phyloP scores from a whole-genome alignment of 495 filamentous ascomycete species.

The Evernia prunastri region DNA sequence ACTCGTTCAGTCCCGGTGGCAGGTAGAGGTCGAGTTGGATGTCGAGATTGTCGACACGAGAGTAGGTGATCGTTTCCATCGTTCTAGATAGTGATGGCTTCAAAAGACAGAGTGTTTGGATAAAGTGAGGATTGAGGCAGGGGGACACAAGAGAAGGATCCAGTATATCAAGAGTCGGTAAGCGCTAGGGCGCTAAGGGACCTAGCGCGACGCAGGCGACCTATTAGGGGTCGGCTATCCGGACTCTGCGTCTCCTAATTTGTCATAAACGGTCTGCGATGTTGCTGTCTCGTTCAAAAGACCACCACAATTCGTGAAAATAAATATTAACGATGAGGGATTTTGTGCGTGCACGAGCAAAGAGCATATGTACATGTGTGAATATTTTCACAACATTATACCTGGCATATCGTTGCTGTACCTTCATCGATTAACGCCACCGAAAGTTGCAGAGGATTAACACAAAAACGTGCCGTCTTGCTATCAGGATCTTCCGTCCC shows the following conservation, averaged over 20 bases:
- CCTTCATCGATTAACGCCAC: too few relatives aligned
- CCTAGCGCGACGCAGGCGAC: background rate
- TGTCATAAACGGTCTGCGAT: too few relatives aligned
- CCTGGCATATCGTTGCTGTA: too few relatives aligned
- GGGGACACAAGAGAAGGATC: background rate
- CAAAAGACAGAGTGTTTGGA: background rate
- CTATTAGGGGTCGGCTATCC: background rate
- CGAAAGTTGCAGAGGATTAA: too few relatives aligned
- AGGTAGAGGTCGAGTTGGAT: conserved; percentile 34
- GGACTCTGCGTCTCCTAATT: background rate
- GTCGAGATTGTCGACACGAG: conserved; percentile 30
- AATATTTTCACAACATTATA: background rate
- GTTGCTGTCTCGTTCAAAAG: too few relatives aligned
- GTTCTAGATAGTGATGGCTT: background rate
- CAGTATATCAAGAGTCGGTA: background rate
- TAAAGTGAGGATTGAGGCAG: background rate
- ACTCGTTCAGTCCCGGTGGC: conserved; percentile 9
- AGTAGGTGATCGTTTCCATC: conserved; percentile 29
- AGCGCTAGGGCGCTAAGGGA: background rate
- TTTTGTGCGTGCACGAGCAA: too few relatives aligned
- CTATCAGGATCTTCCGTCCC: too few relatives aligned
- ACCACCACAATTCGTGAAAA: too few relatives aligned
- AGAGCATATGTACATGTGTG: background rate
- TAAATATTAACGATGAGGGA: too few relatives aligned
- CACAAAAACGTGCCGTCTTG: too few relatives aligned